Base-by-base conservation (phyloP, 225 moss, liverwort and hornwort genomes). In the Rhytidiadelphus loreus region DNA sequence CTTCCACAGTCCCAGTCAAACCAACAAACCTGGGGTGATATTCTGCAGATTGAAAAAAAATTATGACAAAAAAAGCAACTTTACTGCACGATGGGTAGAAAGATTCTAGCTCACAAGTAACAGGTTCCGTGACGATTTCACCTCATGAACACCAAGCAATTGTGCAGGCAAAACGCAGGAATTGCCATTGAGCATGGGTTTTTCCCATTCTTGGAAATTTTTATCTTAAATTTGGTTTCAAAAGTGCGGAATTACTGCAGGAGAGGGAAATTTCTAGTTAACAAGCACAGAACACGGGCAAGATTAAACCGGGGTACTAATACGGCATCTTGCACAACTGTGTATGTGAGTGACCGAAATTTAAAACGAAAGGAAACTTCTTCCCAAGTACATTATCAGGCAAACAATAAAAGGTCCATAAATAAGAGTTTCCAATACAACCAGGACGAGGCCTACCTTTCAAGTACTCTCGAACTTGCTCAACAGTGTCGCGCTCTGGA, bases 401-500 rank as follows among this genome's bases (percentile, higher is more conserved):
- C 33, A 77, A 48, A 39, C 80, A 58, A 58, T 13, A 59, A 66
- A 73, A 43, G 71, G 63, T 88, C 11, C 82, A 89, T 15, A 57
- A 39, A 14, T 59, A 32, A 76, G 25, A 46, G 46, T 63, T 69
- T 56, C 68, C 56, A 46, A 87, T n/a, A 48, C 55, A 61, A 62
- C 61, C 77, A 63, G 55, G 56, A 80, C 22, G 52, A 77, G 46
- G 37, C 55, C 37, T 58, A 98, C 96, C 98, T 92, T 96, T 96
- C 87, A 98, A 91, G 75, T 97, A 98, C 70, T 97, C 96, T 70
- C 97, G 94, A 55, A 98, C 89, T 88, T 97, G 97, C 55, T 97
- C 96, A 68, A 96, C 96, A 46, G 94, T 95, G 76, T 98, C 98
- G 86, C 98, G 96, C 87, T 98, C 97, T 63, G 96, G 96, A 87